Percentiles rank a stretch among this genome's conserved stretches.
Evolutionary conservation across 2,329 filamentous ascomycete species (phyloP).

Genomic region (Monilinia laxa): DNA sequence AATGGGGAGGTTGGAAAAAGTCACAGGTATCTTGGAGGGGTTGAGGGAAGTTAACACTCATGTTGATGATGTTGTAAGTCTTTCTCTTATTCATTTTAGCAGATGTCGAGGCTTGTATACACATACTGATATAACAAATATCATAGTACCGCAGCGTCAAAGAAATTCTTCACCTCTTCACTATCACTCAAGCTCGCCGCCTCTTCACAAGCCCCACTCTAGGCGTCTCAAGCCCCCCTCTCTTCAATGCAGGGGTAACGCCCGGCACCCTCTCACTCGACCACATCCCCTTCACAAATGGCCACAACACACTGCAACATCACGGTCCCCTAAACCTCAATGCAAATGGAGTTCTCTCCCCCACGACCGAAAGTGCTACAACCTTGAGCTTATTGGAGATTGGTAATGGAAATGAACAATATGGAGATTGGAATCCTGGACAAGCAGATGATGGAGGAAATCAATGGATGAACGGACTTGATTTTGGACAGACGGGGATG

Average conservation of each 20-base stretch:
- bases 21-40: constrained; percentile 14
- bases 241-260: constrained; percentile 3
- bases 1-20: constrained; percentile 3
- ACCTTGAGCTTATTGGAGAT: neutral
- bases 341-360: neutral
- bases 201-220: neutral
- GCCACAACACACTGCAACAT: neutral
- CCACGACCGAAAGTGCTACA: constrained; percentile 5
- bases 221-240: neutral
- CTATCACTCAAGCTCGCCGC: neutral
- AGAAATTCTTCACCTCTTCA: constrained; percentile 10
- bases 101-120: too few species aligned
- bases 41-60: constrained; percentile 20
- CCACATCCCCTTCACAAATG: neutral
- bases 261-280: constrained; percentile 2
- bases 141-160: constrained; percentile 17
- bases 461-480: constrained; percentile 1
- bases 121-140: neutral
- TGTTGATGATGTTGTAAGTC: constrained; percentile 20
- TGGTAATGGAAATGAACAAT: constrained; percentile 8
- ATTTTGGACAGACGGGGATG: neutral
- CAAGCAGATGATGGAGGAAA: neutral
- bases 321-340: neutral
- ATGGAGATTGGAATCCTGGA: constrained; percentile 13
- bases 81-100: neutral